Conservation (phyloP, 495 filamentous ascomycete species). For the Aspergillus sparsus region DNA sequence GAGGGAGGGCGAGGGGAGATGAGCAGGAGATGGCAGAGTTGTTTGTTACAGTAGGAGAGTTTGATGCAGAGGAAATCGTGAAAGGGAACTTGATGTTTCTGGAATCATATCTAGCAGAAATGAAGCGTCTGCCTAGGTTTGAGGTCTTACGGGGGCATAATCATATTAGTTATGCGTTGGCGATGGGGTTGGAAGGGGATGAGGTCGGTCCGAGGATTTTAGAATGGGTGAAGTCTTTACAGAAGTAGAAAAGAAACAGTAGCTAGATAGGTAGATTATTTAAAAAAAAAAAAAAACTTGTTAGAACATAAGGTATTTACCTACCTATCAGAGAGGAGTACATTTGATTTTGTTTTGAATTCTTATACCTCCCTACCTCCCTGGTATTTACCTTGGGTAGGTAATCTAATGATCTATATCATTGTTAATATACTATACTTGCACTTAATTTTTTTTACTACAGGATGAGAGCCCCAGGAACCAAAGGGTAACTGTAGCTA, state of each 20-base stretch:
- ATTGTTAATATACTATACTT: too few relatives aligned
- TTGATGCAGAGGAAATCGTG: constrained; percentile 8
- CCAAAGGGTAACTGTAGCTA: too few relatives aligned
- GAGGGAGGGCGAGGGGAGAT: background rate
- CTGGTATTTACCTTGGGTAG: too few relatives aligned
- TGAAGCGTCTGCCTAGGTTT: constrained; percentile 1
- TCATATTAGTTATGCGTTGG: constrained; percentile 13
- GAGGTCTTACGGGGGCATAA: constrained; percentile 13
- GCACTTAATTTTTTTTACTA: too few relatives aligned
- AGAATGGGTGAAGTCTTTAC: constrained; percentile 6
- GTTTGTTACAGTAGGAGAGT: constrained; percentile 7
- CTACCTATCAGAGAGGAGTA: too few relatives aligned
- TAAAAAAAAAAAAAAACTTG: too few relatives aligned
- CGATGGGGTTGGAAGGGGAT: constrained; percentile 9
- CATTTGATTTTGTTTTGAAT: too few relatives aligned
- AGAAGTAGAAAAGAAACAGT: constrained; percentile 1
- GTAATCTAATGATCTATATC: too few relatives aligned
- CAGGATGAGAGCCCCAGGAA: too few relatives aligned
- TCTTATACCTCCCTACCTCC: too few relatives aligned
- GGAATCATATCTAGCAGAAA: background rate
- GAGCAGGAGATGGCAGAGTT: background rate
- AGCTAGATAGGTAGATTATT: too few relatives aligned
- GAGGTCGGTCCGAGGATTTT: constrained; percentile 11
- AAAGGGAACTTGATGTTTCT: constrained; percentile 12
- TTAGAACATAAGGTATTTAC: too few relatives aligned